Evolutionary conservation across 257 asterid genomes (phyloP), one percentile per base, ranked within the genome.

Genomic region (Rhazya stricta): DNA sequence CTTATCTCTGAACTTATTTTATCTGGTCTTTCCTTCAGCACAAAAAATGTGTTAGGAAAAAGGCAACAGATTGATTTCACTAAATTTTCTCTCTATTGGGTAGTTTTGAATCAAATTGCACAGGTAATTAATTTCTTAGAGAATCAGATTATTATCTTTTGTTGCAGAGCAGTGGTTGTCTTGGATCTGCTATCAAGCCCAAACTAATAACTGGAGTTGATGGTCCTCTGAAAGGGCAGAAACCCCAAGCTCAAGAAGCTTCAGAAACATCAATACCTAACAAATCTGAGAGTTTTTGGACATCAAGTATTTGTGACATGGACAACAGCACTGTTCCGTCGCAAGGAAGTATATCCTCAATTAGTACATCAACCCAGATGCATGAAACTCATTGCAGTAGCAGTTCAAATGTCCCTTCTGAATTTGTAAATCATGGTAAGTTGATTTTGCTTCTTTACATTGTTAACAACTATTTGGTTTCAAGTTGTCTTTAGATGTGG

Each of bases 81-180:
- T 53, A 5, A 73, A 46, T 21, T 54, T 48, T 65, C 45, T 15
- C 45, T 21, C 39, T 69, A 6, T 75, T 48, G 41, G 23, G 36
- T 54, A 12, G 73, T 41, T 62, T 54, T 65, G 54, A 67, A 15
- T 51, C 51, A n/a, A 27, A 27, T 48, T 46, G 8, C 23, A 54
- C 27, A 67, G 51, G 72, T 66, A 76, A 74, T 76, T 65, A 85
- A 79, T 81, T 77, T 79, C 88, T 86, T 84, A 84, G 85, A 79
- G 82, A 79, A 74, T 42, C 74, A 60, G 61, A 27, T 25, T 25
- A 21, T 68, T 80, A 77, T 72, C 85, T 53, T 86, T 84, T 80
- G 88, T 84, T 87, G 88, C 97, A 94, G 97, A 82, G 87, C 97
- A 94, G 95, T 87, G 88, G 95, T 76, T 94, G 96, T 94, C 79